Conservation (phyloP, 1,284 basidiomycete genomes). For the Sanghuangporus sanghuang region DNA sequence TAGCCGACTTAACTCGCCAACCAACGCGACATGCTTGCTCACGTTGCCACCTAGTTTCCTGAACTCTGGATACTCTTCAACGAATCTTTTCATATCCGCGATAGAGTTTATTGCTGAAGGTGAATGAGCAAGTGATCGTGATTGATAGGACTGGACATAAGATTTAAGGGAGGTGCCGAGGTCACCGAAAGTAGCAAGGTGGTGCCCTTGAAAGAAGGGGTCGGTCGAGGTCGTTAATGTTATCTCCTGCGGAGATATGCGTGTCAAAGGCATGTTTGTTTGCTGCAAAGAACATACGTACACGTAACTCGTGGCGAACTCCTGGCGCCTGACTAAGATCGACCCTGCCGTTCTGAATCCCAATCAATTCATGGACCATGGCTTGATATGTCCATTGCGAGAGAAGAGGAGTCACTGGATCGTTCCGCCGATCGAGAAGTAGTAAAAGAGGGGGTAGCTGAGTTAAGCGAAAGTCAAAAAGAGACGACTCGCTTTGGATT, state of each 20-base stretch:
- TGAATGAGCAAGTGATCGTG: slow-evolving; percentile 72
- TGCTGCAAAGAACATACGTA: slow-evolving; percentile 32
- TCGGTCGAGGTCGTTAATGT: slow-evolving; percentile 91
- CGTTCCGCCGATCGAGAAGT: slow-evolving; percentile 89
- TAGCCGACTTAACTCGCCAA: slow-evolving; percentile 91
- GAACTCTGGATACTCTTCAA: slow-evolving; percentile 99
- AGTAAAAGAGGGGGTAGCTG: slow-evolving; percentile 72
- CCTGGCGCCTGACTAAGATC: slow-evolving; percentile 83
- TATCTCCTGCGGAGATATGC: slow-evolving; percentile 65
- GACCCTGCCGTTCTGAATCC: slow-evolving; percentile 93
- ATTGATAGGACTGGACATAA: slow-evolving; percentile 94
- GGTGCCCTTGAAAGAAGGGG: slow-evolving; percentile 90
- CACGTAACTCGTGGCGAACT: slow-evolving; percentile 81
- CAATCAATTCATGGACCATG: slow-evolving; percentile 96
- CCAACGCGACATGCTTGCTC: slow-evolving; percentile 95
- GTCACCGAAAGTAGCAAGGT: slow-evolving; percentile 95
- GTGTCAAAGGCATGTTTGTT: neutral
- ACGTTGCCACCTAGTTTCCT: slow-evolving; percentile 96
- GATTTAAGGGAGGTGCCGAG: slow-evolving; percentile 89
- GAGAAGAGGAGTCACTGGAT: slow-evolving; percentile 96
- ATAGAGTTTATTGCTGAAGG: slow-evolving; percentile 91
- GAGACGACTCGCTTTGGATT: slow-evolving; percentile 62
- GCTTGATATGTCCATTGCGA: slow-evolving; percentile 99
- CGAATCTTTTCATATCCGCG: slow-evolving; percentile 95
- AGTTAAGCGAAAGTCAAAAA: slow-evolving; percentile 76